phyloP scores from a whole-genome alignment of 2,329 filamentous ascomycete species.

The Sporothrix sp. region DNA sequence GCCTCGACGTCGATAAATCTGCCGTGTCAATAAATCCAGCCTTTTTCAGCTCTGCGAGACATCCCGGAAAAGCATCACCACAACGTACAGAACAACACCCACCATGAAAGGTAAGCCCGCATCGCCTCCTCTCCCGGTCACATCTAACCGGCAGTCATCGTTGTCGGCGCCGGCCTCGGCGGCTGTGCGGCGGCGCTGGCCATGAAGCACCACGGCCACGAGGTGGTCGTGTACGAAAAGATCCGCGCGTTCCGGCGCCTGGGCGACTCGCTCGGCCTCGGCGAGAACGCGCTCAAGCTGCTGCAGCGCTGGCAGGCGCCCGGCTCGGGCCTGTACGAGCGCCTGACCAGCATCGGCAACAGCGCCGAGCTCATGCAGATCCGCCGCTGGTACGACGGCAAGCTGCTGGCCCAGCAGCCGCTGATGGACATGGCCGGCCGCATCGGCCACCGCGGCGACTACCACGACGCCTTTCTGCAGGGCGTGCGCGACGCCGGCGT shows the following conservation, averaged over 20 bases:
- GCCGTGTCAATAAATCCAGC: too few relatives aligned
- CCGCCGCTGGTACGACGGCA: slow-evolving; percentile 37
- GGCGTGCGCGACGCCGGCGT: slow-evolving; percentile 31
- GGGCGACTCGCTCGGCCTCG: slow-evolving; percentile 36
- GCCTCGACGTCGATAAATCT: too few relatives aligned
- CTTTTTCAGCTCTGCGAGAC: too few relatives aligned
- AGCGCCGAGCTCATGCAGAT: slow-evolving; percentile 39
- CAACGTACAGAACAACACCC: too few relatives aligned
- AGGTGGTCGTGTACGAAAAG: slow-evolving; percentile 35
- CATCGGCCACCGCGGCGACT: slow-evolving; percentile 36
- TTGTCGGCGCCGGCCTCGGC: slow-evolving; percentile 40
- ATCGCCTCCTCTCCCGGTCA: not conserved
- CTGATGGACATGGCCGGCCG: slow-evolving; percentile 42
- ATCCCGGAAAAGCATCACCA: too few relatives aligned
- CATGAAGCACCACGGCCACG: slow-evolving; percentile 36
- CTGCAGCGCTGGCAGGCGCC: slow-evolving; percentile 35
- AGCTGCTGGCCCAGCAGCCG: slow-evolving; percentile 36
- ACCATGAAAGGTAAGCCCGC: too few relatives aligned
- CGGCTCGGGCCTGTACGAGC: slow-evolving; percentile 22
- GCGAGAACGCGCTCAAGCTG: slow-evolving; percentile 37
- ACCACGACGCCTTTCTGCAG: slow-evolving; percentile 33
- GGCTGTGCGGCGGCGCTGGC: slow-evolving; percentile 40
- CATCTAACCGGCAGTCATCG: slow-evolving; percentile 27
- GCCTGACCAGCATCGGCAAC: slow-evolving; percentile 36
- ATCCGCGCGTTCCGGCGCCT: slow-evolving; percentile 33